Evolutionary conservation across 2,329 filamentous ascomycete genomes (phyloP).

Genomic region (Triangularia setosa): DNA sequence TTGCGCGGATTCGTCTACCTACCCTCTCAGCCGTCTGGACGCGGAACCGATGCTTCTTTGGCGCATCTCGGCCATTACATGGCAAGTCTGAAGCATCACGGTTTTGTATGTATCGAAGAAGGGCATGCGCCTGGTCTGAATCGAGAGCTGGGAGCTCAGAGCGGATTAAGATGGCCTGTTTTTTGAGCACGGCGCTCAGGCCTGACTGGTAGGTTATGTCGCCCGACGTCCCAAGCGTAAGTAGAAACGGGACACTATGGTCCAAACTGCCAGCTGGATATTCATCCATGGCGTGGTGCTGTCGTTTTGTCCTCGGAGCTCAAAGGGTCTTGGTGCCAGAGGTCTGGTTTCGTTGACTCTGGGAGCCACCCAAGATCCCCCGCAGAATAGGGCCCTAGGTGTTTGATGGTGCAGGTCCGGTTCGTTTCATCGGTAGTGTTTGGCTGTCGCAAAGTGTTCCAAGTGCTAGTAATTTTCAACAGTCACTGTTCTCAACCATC

Average conservation of each 20-base stretch:
- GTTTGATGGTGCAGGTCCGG: not conserved
- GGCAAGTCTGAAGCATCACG: slow-evolving; percentile 61
- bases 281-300: slow-evolving; percentile 63
- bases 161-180: slow-evolving; percentile 57
- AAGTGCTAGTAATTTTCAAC: not conserved
- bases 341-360: not conserved
- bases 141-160: slow-evolving; percentile 68
- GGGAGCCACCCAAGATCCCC: not conserved
- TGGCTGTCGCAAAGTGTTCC: not conserved
- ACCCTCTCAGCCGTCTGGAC: slow-evolving; percentile 78
- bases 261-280: slow-evolving; percentile 76
- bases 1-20: slow-evolving; percentile 40
- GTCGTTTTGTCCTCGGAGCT: not conserved
- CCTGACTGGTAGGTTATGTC: slow-evolving; percentile 37
- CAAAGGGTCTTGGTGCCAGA: not conserved
- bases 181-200: slow-evolving; percentile 50
- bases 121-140: slow-evolving; percentile 58
- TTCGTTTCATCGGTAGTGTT: not conserved
- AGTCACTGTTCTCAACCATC: not conserved
- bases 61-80: slow-evolving; percentile 60
- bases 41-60: slow-evolving; percentile 57
- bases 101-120: slow-evolving; percentile 63
- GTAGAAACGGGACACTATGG: slow-evolving; percentile 80
- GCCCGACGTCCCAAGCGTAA: slow-evolving; percentile 70
- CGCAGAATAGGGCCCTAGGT: not conserved